Conservation (phyloP, 176 grass and related monocot genomes). For the Oryza punctata region DNA sequence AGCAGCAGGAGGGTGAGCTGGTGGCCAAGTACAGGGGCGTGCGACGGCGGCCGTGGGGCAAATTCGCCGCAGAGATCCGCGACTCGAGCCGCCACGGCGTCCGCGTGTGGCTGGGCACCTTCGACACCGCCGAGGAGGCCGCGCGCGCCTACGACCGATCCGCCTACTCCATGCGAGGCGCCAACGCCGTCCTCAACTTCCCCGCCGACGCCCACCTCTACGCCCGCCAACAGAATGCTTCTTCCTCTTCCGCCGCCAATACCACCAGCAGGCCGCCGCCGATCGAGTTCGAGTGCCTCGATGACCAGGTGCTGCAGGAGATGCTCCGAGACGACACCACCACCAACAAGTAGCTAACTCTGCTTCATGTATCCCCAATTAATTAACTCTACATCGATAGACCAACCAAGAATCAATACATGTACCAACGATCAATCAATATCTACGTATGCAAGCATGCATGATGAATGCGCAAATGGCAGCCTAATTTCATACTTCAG, state of each 20-base stretch:
- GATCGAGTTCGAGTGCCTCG: not conserved
- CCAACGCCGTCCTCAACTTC: slow-evolving; percentile 82
- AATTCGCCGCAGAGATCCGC: slow-evolving; percentile 88
- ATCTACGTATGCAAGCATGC: too few species aligned
- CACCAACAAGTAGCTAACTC: not conserved
- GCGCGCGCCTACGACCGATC: slow-evolving; percentile 75
- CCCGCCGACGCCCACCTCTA: slow-evolving; percentile 54
- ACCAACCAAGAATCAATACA: too few species aligned
- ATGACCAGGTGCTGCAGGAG: not conserved
- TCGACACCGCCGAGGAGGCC: slow-evolving; percentile 83
- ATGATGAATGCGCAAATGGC: too few species aligned
- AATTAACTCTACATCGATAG: too few species aligned
- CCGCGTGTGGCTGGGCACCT: slow-evolving; percentile 78
- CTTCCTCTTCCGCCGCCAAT: not conserved
- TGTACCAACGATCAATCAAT: too few species aligned
- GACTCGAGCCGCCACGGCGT: slow-evolving; percentile 79
- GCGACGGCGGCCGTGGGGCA: slow-evolving; percentile 66
- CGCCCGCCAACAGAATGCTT: not conserved
- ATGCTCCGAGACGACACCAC: not conserved
- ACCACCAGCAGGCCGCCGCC: not conserved
- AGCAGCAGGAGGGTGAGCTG: not conserved
- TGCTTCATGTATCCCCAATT: too few species aligned
- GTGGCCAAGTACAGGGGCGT: slow-evolving; percentile 70
- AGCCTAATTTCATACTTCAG: too few species aligned
- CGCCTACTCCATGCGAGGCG: slow-evolving; percentile 80